Conservation (phyloP, 2,329 filamentous ascomycete species). For the Alternaria conjuncta region DNA sequence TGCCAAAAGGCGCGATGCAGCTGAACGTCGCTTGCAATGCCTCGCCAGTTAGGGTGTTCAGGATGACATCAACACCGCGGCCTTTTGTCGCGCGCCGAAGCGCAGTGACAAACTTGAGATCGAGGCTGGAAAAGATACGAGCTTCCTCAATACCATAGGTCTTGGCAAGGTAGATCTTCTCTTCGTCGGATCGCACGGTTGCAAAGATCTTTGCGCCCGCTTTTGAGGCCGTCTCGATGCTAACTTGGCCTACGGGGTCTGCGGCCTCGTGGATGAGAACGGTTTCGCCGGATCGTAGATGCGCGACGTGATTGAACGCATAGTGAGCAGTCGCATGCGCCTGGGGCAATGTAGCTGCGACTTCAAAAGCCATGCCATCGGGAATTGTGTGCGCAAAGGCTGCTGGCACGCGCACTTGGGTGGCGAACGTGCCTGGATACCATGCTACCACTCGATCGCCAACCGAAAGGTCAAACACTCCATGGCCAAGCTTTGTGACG, state of each 20-base stretch:
- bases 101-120: slow-evolving; percentile 26
- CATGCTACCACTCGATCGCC: slow-evolving; percentile 27
- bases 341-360: slow-evolving; percentile 24
- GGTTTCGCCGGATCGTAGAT: slow-evolving; percentile 10
- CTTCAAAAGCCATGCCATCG: slow-evolving; percentile 15
- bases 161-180: slow-evolving; percentile 11
- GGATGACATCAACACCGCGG: slow-evolving; percentile 41
- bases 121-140: slow-evolving; percentile 35
- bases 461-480: slow-evolving; percentile 12
- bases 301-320: slow-evolving; percentile 19
- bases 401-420: slow-evolving; percentile 5
- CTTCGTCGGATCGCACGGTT: slow-evolving; percentile 24
- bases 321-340: slow-evolving; percentile 24
- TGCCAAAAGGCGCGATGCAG: slow-evolving; percentile 49
- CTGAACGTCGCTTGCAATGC: slow-evolving; percentile 50
- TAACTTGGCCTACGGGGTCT: slow-evolving; percentile 14
- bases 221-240: slow-evolving; percentile 15
- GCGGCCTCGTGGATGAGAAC: slow-evolving; percentile 42
- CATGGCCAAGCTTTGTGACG: slow-evolving; percentile 9
- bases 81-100: slow-evolving; percentile 18
- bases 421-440: slow-evolving; percentile 7
- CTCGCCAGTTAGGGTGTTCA: slow-evolving; percentile 38
- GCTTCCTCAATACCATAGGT: slow-evolving; percentile 14
- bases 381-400: slow-evolving; percentile 15
- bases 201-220: slow-evolving; percentile 34